Percentiles rank a stretch among this genome's conserved stretches.
These are phyloP conservation scores for Aspergillus baeticus DNA, from an alignment of 495 filamentous ascomycete species.

Conservation along the genomic window DNA sequence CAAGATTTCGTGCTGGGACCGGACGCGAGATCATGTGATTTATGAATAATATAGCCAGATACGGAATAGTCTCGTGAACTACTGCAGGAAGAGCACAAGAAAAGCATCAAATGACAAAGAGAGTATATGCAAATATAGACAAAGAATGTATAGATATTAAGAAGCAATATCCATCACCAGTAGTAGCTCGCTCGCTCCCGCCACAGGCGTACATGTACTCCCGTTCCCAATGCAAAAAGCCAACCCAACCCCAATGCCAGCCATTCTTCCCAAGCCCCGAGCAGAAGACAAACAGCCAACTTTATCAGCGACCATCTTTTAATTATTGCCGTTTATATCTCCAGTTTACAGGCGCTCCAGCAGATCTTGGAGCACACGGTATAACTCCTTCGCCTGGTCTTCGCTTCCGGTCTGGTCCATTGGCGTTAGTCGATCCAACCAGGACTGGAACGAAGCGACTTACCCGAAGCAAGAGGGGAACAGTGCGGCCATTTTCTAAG, in stretches of 20 bases:
- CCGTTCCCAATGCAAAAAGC: conserved; percentile 22
- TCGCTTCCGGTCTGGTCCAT: conserved; percentile 41
- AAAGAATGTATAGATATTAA: conserved; percentile 1
- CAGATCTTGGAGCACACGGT: conserved; percentile 35
- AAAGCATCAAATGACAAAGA: background rate
- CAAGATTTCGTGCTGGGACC: background rate
- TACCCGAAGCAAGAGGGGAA: conserved; percentile 72
- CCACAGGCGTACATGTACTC: conserved; percentile 10
- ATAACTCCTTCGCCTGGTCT: conserved; percentile 40
- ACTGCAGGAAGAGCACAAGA: background rate
- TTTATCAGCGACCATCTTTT: background rate
- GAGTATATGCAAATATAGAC: background rate
- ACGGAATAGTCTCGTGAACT: conserved; percentile 9
- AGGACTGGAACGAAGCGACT: conserved; percentile 17
- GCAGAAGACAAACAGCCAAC: background rate
- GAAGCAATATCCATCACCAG: background rate
- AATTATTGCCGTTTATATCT: background rate
- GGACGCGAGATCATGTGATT: conserved; percentile 31
- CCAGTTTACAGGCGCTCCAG: conserved; percentile 27
- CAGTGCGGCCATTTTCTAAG: conserved; percentile 55
- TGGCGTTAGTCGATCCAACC: conserved; percentile 13
- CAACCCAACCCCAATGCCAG: conserved; percentile 7
- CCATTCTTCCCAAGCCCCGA: background rate
- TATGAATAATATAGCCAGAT: conserved; percentile 10
- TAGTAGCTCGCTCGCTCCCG: background rate